These are phyloP conservation scores for Pythium vanterpoolii DNA, from an alignment of 352 stramenopile species.

Conservation along the genomic window DNA sequence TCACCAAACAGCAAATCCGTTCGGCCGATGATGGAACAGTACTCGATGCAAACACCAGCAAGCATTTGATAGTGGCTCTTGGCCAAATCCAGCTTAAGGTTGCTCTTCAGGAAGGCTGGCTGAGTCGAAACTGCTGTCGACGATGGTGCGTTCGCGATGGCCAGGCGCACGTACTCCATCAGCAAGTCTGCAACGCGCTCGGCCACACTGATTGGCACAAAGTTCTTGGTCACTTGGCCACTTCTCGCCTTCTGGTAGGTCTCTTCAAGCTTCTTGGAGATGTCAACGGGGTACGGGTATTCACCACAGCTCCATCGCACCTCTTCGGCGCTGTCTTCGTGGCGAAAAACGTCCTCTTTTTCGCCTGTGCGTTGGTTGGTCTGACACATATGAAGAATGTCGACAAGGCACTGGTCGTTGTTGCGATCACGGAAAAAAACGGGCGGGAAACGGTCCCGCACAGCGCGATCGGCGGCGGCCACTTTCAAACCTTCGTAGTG, in stretches of 20 bases:
- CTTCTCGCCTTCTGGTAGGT: constrained; percentile 81
- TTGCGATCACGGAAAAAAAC: constrained; percentile 88
- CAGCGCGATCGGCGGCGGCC: constrained; percentile 70
- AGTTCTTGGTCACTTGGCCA: constrained; percentile 83
- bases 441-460: constrained; percentile 79
- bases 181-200: constrained; percentile 86
- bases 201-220: constrained; percentile 87
- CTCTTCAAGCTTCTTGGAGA: constrained; percentile 82
- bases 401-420: constrained; percentile 88
- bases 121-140: constrained; percentile 26
- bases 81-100: constrained; percentile 84
- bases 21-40: constrained; percentile 87
- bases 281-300: constrained; percentile 70
- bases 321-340: constrained; percentile 67
- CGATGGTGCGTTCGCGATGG: constrained; percentile 81
- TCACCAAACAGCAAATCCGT: constrained; percentile 86
- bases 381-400: constrained; percentile 89
- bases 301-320: constrained; percentile 83
- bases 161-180: constrained; percentile 88
- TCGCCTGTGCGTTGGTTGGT: constrained; percentile 86
- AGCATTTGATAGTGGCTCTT: constrained; percentile 97
- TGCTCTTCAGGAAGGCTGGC: constrained; percentile 49
- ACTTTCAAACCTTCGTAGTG: constrained; percentile 93
- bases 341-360: constrained; percentile 81
- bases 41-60: constrained; percentile 95